These are phyloP conservation scores for Nidularia sp. DNA, from an alignment of 768 basidiomycete genomes.

Conservation along the genomic window DNA sequence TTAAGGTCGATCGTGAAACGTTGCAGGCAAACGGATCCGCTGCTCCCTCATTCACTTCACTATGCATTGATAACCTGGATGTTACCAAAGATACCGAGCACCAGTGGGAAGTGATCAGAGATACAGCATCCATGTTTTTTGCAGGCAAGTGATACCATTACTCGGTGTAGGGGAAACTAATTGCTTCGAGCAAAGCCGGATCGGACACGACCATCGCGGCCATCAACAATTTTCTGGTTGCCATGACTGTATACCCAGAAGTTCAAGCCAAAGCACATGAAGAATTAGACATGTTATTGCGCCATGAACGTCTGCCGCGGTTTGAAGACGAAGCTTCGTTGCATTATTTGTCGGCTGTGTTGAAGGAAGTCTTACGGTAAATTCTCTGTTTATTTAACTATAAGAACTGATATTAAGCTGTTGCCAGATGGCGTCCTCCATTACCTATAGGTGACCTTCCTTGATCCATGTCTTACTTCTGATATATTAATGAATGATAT, in stretches of 20 bases:
- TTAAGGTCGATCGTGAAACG: too few relatives aligned
- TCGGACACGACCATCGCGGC: slow-evolving; percentile 21
- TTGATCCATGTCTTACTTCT: too few relatives aligned
- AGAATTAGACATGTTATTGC: slow-evolving; percentile 33
- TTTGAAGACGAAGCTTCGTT: slow-evolving; percentile 28
- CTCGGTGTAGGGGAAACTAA: too few relatives aligned
- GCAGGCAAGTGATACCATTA: slow-evolving; percentile 11
- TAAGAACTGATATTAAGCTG: too few relatives aligned
- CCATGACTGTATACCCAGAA: slow-evolving; percentile 36
- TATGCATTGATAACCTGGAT: slow-evolving; percentile 13
- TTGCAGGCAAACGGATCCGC: too few relatives aligned
- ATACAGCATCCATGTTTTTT: slow-evolving; percentile 34
- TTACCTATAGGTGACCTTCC: slow-evolving; percentile 20
- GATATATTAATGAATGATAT: neutral
- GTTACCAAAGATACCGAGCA: slow-evolving; percentile 10
- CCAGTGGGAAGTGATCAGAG: slow-evolving; percentile 20
- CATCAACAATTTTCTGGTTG: slow-evolving; percentile 27
- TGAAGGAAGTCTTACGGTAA: slow-evolving; percentile 30
- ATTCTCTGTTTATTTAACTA: neutral
- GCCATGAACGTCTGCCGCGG: slow-evolving; percentile 28
- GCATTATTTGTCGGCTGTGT: slow-evolving; percentile 30
- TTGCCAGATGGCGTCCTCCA: slow-evolving; percentile 20
- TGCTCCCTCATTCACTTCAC: slow-evolving; percentile 11
- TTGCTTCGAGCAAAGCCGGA: slow-evolving; percentile 11
- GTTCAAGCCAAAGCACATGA: slow-evolving; percentile 28